Evolutionary conservation across 1,139 yeast genomes (phyloP), one percentile per base, ranked within the genome.

Genomic region (Suhomyces chickasaworum): DNA sequence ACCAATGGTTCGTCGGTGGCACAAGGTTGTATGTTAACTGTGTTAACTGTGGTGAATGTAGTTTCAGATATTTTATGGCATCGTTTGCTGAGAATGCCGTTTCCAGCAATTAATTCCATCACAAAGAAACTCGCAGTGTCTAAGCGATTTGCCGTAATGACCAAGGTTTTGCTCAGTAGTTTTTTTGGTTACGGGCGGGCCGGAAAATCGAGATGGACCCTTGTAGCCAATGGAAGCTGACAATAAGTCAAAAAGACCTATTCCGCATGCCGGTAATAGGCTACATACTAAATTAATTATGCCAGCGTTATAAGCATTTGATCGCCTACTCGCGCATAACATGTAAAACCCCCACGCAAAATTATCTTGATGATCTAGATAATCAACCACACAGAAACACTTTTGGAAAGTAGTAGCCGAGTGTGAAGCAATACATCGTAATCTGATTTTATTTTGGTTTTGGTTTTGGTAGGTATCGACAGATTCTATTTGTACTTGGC

Each of bases 361-460:
- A 23, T 45, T 34, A 47, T 47, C 51, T 47, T 22, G 51, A 47
- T 47, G 44, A 47, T 47, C 51, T 37, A 47, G 48, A 45, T 45
- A 39, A 45, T 23, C 16, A 5, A 5, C 7, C 22, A 4, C 22
- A 20, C 7, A 7, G 4, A 20, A 20, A 7, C 22, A 5, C 7
- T 7, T 20, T 20, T 20, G 22, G 22, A 20, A 7, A 20, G 22
- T 20, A 20, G 22, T 20, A 20, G 22, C 22, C 22, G 22, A 20
- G 7, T 20, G 22, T 4, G 4, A 7, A 20, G 7, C 22, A 20
- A 20, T 20, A n/a, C n/a, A n/a, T n/a, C n/a, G n/a, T n/a, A n/a
- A n/a, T n/a, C n/a, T n/a, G n/a, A n/a, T n/a, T n/a, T n/a, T n/a
- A n/a, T n/a, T n/a, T n/a, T n/a, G n/a, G n/a, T n/a, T n/a, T n/a